These are phyloP conservation scores for Diutina neorugosa DNA, from an alignment of 1,139 yeast species.

Conservation along the genomic window DNA sequence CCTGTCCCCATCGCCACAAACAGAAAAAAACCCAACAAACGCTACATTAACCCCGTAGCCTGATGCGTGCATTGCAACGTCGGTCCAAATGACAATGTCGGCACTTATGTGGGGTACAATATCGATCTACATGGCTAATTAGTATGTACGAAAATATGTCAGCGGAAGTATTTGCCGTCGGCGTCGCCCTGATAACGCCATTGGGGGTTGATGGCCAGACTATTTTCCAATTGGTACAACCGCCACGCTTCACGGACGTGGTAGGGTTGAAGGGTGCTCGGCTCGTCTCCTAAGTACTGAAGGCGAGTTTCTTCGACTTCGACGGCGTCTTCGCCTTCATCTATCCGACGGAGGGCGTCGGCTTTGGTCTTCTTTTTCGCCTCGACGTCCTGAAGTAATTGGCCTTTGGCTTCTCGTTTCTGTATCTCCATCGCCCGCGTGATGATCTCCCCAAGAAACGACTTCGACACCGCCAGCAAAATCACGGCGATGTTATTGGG, in stretches of 20 bases:
- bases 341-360: conserved; percentile 18
- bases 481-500: conserved; percentile 75
- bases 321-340: conserved; percentile 14
- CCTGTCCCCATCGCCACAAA: not conserved
- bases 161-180: conserved; percentile 49
- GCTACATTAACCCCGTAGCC: not conserved
- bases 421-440: conserved; percentile 69
- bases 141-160: not conserved
- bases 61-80: not conserved
- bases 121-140: not conserved
- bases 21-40: not conserved
- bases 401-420: conserved; percentile 38
- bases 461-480: conserved; percentile 78
- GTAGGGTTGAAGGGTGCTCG: conserved; percentile 64
- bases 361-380: conserved; percentile 23
- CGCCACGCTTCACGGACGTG: conserved; percentile 88
- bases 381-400: conserved; percentile 24
- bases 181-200: conserved; percentile 72
- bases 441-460: conserved; percentile 77
- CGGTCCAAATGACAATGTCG: not conserved
- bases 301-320: conserved; percentile 20
- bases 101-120: not conserved
- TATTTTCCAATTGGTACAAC: conserved; percentile 51
- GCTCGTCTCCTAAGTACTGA: conserved; percentile 29
- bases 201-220: conserved; percentile 46